Evolutionary conservation across 2,329 filamentous ascomycete species (phyloP).

Genomic region (Aspergillus versicolor): DNA sequence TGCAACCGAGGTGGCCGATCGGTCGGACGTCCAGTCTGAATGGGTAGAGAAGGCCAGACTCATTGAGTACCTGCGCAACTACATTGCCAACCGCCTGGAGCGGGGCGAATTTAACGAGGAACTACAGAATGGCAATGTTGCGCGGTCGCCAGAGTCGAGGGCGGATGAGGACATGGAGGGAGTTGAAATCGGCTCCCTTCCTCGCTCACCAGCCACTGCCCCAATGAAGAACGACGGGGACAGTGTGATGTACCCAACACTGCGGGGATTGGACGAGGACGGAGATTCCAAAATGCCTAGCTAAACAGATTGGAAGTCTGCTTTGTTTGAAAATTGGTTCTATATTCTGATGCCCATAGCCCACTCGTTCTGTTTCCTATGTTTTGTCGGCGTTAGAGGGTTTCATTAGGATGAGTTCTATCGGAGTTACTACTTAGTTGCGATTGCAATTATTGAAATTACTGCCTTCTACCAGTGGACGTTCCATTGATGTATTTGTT

Average conservation of each 20-base stretch:
- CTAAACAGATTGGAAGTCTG: constrained; percentile 18
- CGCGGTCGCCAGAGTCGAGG: constrained; percentile 20
- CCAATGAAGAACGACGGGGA: constrained; percentile 19
- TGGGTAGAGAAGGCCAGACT: constrained; percentile 67
- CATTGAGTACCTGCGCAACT: constrained; percentile 59
- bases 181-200: constrained; percentile 36
- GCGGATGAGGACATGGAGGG: constrained; percentile 29
- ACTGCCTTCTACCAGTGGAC: not conserved
- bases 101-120: constrained; percentile 49
- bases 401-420: not conserved
- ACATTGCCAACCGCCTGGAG: constrained; percentile 56
- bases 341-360: constrained; percentile 1
- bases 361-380: not conserved
- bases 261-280: constrained; percentile 34
- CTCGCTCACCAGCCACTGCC: constrained; percentile 35
- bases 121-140: constrained; percentile 7
- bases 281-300: constrained; percentile 38
- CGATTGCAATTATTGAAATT: not conserved
- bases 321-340: constrained; percentile 6
- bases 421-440: not conserved
- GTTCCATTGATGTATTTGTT: constrained; percentile 6
- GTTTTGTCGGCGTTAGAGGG: not conserved
- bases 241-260: constrained; percentile 32
- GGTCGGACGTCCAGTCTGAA: constrained; percentile 55
- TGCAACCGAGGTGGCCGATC: constrained; percentile 41